Evolutionary conservation across 163 green algal species (phyloP), one percentile per base, ranked within the genome.

Genomic region (Scenedesmus sp.): DNA sequence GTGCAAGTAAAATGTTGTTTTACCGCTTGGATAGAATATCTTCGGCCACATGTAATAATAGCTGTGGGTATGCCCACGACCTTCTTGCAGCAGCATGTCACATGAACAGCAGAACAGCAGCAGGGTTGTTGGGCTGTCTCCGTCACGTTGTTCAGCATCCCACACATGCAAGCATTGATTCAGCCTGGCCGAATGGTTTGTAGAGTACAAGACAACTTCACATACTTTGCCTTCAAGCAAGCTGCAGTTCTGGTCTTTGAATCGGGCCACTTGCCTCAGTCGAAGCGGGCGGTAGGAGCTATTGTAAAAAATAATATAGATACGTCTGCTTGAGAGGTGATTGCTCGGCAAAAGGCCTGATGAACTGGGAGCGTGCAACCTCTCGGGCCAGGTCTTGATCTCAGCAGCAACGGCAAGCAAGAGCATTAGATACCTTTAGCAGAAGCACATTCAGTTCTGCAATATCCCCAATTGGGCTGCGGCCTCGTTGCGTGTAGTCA

Each of bases 31-130:
- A n/a, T n/a, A n/a, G n/a, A n/a, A n/a, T n/a, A n/a, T n/a, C n/a
- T n/a, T n/a, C n/a, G n/a, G n/a, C n/a, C n/a, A n/a, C n/a, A n/a
- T 56, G 49, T 0, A 12, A 0, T 56, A 20, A 56, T 12, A 13
- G 12, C 30, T 18, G 65, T 30, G 6, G 37, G 65, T 18, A 42
- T 76, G 20, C 15, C 33, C 3, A 35, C 20, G 6, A 76, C 30
- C 30, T 40, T 40, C 65, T 42, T 37, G 30, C 65, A 76, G 18
- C 65, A 76, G 65, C 65, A 76, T 37, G 65, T 76, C 30, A 76
- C 30, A 76, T 76, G 30, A 76, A 40, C 65, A 76, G 65, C 65
- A 76, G 65, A 76, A 76, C 24, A 76, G 65, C 30, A 76, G 65
- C 65, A 76, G 65, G 65, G 65, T 76, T 76, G 65, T 76, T 76